Evolutionary conservation across 1,284 basidiomycete genomes (phyloP).

Genomic region (Cryptococcus maquisensis): DNA sequence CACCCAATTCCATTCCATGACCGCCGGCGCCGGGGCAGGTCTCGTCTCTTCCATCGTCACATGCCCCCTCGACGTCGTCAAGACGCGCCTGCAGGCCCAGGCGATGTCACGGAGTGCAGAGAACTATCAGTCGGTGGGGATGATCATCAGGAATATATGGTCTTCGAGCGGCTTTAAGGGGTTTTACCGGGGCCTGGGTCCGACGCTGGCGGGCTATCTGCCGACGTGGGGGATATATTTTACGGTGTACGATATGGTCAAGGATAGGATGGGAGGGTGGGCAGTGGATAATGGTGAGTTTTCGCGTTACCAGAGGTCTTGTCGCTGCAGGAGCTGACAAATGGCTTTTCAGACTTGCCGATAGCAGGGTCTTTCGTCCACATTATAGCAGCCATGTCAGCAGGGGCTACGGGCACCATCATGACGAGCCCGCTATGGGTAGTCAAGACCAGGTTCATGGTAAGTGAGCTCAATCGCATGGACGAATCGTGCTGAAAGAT

Average conservation of each 20-base stretch:
- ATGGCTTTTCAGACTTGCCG: conserved; percentile 14
- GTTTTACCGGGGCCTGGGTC: conserved; percentile 87
- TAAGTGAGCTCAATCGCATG: conserved; percentile 48
- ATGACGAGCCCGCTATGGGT: conserved; percentile 94
- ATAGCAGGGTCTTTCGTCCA: conserved; percentile 54
- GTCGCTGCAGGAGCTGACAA: background rate
- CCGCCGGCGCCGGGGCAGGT: conserved; percentile 60
- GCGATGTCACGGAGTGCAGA: conserved; percentile 60
- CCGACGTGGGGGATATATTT: conserved; percentile 99
- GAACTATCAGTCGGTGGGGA: conserved; percentile 73
- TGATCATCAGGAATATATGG: conserved; percentile 67
- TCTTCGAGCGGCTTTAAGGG: conserved; percentile 73
- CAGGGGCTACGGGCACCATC: conserved; percentile 82
- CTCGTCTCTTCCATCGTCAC: conserved; percentile 90
- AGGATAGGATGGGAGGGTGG: conserved; percentile 66
- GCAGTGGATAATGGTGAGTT: conserved; percentile 31
- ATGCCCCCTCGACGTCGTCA: conserved; percentile 95
- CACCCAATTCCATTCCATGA: conserved; percentile 46
- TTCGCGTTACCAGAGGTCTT: background rate
- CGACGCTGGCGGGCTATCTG: conserved; percentile 90
- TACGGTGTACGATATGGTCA: conserved; percentile 92
- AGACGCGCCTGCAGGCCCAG: conserved; percentile 94
- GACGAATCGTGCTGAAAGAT: background rate
- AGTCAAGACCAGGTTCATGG: conserved; percentile 97
- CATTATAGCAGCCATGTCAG: conserved; percentile 85